Conservation (phyloP, 2,329 filamentous ascomycete genomes). For the Talaromyces albobiverticillius region DNA sequence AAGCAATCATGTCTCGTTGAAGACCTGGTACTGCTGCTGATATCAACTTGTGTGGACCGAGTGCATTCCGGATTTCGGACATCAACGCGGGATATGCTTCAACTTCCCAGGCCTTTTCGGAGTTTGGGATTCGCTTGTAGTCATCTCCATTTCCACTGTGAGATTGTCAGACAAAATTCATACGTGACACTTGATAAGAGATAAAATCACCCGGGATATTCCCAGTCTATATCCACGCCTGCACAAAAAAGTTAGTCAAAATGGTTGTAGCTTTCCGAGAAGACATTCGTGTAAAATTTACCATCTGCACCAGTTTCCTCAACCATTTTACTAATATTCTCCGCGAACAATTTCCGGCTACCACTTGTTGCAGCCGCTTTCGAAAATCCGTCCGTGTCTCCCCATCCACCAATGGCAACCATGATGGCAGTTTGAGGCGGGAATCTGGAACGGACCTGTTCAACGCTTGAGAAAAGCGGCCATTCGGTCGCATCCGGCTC, state of each 20-base stretch:
- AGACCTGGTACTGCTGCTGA: conserved; percentile 63
- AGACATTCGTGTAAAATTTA: no score
- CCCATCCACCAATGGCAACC: conserved; percentile 70
- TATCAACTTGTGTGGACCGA: conserved; percentile 55
- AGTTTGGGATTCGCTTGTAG: conserved; percentile 59
- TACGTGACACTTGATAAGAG: no score
- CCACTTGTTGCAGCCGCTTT: conserved; percentile 48
- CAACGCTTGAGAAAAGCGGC: conserved; percentile 56
- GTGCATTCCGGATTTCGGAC: conserved; percentile 51
- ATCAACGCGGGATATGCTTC: conserved; percentile 57
- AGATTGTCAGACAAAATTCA: not conserved
- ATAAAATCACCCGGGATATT: conserved; percentile 37
- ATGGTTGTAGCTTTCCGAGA: no score
- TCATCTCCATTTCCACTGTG: conserved; percentile 59
- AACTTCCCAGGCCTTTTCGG: conserved; percentile 55
- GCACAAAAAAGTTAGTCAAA: no score
- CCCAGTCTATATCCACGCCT: conserved; percentile 61
- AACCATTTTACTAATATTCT: conserved; percentile 61
- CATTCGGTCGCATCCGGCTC: conserved; percentile 36
- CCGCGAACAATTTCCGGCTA: conserved; percentile 56
- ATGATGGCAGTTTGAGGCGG: conserved; percentile 54
- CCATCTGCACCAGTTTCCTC: conserved; percentile 60
- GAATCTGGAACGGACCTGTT: conserved; percentile 49
- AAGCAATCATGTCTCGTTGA: conserved; percentile 64
- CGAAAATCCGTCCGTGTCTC: conserved; percentile 60